These are phyloP conservation scores for Podila epigama DNA, from an alignment of 192 early-diverging fungal species.

Conservation along the genomic window DNA sequence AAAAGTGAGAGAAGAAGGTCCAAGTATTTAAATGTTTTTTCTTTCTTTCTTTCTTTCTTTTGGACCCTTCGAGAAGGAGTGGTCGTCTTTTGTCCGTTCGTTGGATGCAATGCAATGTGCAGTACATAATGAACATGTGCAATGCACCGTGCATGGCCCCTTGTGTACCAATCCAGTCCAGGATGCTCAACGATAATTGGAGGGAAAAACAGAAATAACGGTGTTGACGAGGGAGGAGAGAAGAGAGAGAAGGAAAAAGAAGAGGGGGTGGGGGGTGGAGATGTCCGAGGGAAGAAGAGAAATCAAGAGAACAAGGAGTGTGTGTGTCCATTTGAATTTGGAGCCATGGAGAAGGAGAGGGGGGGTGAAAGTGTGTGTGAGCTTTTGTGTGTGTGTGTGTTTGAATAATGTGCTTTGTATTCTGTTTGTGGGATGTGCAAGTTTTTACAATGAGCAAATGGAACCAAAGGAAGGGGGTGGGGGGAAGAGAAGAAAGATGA, in stretches of 20 bases:
- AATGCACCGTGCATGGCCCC: neutral
- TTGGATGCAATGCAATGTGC: too few relatives aligned
- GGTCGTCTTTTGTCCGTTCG: too few relatives aligned
- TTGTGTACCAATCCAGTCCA: too few relatives aligned
- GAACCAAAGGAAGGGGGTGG: neutral
- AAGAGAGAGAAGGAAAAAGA: neutral
- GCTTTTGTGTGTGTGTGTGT: too few relatives aligned
- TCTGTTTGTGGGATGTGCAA: too few relatives aligned
- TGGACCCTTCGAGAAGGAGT: too few relatives aligned
- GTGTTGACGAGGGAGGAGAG: neutral
- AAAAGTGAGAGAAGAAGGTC: neutral
- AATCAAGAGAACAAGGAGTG: too few relatives aligned
- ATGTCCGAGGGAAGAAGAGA: too few relatives aligned
- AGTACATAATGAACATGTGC: neutral
- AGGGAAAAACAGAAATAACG: neutral
- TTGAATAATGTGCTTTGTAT: too few relatives aligned
- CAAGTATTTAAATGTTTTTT: constrained; percentile 7
- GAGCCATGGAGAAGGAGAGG: too few relatives aligned
- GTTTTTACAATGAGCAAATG: neutral
- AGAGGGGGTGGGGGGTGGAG: neutral
- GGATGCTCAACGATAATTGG: neutral
- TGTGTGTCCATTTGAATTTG: too few relatives aligned
- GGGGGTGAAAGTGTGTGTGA: too few relatives aligned
- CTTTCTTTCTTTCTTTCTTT: neutral
- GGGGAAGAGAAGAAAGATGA: neutral